These are phyloP conservation scores for Sarocladiaceae sp. DNA, from an alignment of 2,329 filamentous ascomycete genomes.

Conservation along the genomic window DNA sequence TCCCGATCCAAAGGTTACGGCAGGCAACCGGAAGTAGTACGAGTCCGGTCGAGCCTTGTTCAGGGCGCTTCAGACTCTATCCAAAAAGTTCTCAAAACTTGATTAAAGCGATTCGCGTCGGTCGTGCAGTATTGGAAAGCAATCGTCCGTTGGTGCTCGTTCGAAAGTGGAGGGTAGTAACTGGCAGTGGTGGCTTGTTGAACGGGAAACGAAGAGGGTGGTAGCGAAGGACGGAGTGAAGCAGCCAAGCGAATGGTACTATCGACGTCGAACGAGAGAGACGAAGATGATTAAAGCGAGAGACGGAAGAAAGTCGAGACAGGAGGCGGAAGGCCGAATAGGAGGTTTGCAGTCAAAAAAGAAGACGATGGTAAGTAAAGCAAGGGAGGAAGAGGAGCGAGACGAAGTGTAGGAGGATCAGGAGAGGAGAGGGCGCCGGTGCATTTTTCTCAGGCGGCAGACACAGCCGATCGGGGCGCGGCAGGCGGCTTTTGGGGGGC, in stretches of 20 bases:
- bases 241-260: slow-evolving; percentile 6
- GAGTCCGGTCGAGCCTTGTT: no score
- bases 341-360: slow-evolving; percentile 15
- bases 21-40: no score
- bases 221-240: slow-evolving; percentile 4
- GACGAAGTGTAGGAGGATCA: slow-evolving; percentile 10
- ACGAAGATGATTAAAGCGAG: slow-evolving; percentile 12
- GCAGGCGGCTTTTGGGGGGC: slow-evolving; percentile 1
- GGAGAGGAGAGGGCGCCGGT: neutral
- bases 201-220: neutral
- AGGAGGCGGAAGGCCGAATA: slow-evolving; percentile 5
- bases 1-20: no score
- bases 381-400: slow-evolving; percentile 8
- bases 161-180: neutral
- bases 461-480: slow-evolving; percentile 6
- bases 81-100: no score
- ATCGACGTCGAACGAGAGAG: slow-evolving; percentile 5
- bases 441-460: slow-evolving; percentile 3
- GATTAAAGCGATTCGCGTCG: no score
- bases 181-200: neutral
- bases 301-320: slow-evolving; percentile 12
- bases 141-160: neutral
- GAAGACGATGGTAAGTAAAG: slow-evolving; percentile 10
- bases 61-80: no score
- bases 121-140: no score